A percentile compares a stretch with the other conserved stretches of the same genome.
Evolutionary conservation across 352 stramenopile genomes (phyloP).

Genomic region (Phytophthora citrophthora): DNA sequence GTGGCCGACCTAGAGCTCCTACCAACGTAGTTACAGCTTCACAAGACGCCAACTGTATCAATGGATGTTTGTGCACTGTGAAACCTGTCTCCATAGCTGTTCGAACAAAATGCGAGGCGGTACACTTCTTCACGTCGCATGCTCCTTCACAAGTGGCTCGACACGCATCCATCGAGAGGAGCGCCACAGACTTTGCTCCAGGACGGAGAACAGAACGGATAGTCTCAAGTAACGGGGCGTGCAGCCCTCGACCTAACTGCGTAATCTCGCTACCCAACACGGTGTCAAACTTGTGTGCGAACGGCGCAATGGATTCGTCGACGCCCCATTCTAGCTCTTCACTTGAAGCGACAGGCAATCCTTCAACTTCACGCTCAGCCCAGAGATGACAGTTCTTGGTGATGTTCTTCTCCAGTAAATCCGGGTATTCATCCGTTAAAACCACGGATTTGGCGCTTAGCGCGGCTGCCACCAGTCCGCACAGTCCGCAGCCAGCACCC

Average conservation of each 20-base stretch:
- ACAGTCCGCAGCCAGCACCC: conserved; percentile 62
- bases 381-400: conserved; percentile 42
- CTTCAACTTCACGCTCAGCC: conserved; percentile 12
- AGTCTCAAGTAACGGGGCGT: conserved; percentile 50
- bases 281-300: conserved; percentile 49
- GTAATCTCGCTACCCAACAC: conserved; percentile 71
- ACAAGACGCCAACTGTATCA: conserved; percentile 38
- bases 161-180: conserved; percentile 68
- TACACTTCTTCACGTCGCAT: conserved; percentile 60
- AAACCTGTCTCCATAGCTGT: conserved; percentile 48
- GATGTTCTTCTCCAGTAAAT: conserved; percentile 55
- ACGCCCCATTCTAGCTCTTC: conserved; percentile 47
- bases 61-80: conserved; percentile 43
- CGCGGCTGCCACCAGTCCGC: conserved; percentile 50
- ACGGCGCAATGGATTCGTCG: conserved; percentile 35
- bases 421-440: conserved; percentile 67
- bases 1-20: conserved; percentile 44
- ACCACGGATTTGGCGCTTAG: conserved; percentile 39
- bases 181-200: conserved; percentile 33
- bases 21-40: conserved; percentile 41
- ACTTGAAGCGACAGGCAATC: conserved; percentile 25
- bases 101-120: conserved; percentile 56
- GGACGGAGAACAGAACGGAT: conserved; percentile 42
- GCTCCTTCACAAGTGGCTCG: conserved; percentile 36
- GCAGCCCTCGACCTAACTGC: conserved; percentile 51